Evolutionary conservation across 2,329 filamentous ascomycete species (phyloP).

Genomic region (Aspergillus candidus): DNA sequence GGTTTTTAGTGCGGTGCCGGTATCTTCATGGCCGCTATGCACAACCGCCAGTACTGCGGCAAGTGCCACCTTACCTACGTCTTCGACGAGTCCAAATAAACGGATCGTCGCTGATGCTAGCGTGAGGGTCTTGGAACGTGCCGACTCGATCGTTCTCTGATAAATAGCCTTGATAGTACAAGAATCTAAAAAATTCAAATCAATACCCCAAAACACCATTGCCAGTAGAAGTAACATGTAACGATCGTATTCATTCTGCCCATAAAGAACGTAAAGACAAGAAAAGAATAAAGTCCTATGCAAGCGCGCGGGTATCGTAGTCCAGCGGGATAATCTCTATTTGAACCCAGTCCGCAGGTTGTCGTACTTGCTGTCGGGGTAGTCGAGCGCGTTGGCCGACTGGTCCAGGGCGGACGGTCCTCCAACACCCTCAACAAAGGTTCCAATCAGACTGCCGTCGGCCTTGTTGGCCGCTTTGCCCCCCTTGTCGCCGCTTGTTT

Average conservation of each 20-base stretch:
- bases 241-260: constrained; percentile 1
- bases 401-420: constrained; percentile 30
- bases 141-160: constrained; percentile 12
- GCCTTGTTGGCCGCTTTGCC: constrained; percentile 38
- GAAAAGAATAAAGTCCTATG: neutral
- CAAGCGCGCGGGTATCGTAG: neutral
- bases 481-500: constrained; percentile 70
- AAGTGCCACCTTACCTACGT: constrained; percentile 66
- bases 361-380: constrained; percentile 38
- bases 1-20: constrained; percentile 83
- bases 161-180: constrained; percentile 11
- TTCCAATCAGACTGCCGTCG: constrained; percentile 60
- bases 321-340: constrained; percentile 1
- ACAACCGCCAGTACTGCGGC: constrained; percentile 97
- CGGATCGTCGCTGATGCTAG: constrained; percentile 16
- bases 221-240: constrained; percentile 5
- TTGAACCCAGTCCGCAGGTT: constrained; percentile 31
- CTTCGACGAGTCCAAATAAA: constrained; percentile 60
- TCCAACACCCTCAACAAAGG: constrained; percentile 37
- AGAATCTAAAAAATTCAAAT: constrained; percentile 16
- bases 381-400: constrained; percentile 29
- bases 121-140: constrained; percentile 11
- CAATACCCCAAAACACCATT: neutral
- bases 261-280: neutral
- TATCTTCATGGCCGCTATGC: constrained; percentile 99